Evolutionary conservation across 345 rosid species (phyloP).

Genomic region (Excoecaria cochinchinensis): DNA sequence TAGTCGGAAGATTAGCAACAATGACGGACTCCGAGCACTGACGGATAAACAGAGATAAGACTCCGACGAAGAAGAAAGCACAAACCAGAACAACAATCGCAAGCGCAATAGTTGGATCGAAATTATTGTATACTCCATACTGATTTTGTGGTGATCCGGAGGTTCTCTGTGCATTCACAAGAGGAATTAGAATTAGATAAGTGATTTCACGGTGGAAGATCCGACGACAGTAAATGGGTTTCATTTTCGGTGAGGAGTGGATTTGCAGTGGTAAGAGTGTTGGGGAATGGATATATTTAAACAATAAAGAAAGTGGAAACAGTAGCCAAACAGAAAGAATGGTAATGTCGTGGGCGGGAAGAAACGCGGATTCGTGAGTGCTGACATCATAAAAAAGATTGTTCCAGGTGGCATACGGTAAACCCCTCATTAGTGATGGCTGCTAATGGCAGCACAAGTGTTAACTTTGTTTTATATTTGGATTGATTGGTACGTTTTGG

Average conservation of each 20-base stretch:
- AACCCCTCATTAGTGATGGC: no score
- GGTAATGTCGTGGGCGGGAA: constrained; percentile 10
- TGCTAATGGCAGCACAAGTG: no score
- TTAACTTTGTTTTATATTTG: no score
- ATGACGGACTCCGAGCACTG: constrained; percentile 17
- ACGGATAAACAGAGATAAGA: constrained; percentile 31
- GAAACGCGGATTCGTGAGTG: neutral
- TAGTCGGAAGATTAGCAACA: neutral
- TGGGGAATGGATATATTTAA: neutral
- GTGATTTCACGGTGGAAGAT: neutral
- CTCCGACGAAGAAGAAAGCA: constrained; percentile 24
- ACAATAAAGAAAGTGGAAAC: no score
- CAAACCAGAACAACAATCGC: constrained; percentile 24
- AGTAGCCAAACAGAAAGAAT: neutral
- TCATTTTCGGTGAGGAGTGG: neutral
- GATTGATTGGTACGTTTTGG: no score
- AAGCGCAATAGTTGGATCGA: constrained; percentile 28
- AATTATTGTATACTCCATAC: constrained; percentile 5
- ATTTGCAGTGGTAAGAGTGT: neutral
- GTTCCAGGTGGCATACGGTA: neutral
- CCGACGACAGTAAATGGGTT: neutral
- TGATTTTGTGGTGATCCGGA: neutral
- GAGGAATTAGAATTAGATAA: neutral
- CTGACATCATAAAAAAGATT: neutral
- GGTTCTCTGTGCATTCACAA: neutral